Evolutionary conservation across 129 eudicot species (phyloP).

Genomic region (Cynara cardunculus): DNA sequence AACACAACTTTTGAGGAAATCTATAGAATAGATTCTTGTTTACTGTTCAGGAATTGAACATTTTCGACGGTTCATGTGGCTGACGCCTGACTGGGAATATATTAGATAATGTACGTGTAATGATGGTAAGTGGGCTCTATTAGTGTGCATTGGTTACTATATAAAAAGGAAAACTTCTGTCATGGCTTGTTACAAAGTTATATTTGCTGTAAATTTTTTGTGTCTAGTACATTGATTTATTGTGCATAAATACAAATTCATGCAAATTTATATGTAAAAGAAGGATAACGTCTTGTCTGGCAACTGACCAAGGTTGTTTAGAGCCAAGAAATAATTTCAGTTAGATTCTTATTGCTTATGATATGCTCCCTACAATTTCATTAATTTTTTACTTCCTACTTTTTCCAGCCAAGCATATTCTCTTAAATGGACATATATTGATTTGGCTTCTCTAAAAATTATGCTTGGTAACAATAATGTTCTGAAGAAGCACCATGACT

Average conservation of each 20-base stretch:
- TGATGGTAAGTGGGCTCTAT: background rate
- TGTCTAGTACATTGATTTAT: background rate
- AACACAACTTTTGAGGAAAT: background rate
- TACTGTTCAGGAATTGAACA: background rate
- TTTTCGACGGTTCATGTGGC: background rate
- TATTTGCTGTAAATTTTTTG: background rate
- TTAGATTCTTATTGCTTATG: background rate
- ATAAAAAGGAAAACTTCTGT: background rate
- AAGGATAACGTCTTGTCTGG: background rate
- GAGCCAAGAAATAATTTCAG: background rate
- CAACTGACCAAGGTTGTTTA: background rate
- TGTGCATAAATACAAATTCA: background rate
- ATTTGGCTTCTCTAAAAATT: background rate
- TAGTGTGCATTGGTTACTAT: background rate
- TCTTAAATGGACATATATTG: background rate
- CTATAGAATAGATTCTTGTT: background rate
- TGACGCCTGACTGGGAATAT: background rate
- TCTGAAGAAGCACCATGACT: background rate
- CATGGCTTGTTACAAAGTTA: background rate
- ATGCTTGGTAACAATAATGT: background rate
- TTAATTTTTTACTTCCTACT: background rate
- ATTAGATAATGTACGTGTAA: background rate
- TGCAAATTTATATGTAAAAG: background rate
- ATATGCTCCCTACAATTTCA: background rate
- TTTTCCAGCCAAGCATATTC: background rate